Percentiles rank a stretch among this genome's conserved stretches.
Evolutionary conservation across 768 basidiomycete species (phyloP).

Genomic region (Pleurotus cornucopiae): DNA sequence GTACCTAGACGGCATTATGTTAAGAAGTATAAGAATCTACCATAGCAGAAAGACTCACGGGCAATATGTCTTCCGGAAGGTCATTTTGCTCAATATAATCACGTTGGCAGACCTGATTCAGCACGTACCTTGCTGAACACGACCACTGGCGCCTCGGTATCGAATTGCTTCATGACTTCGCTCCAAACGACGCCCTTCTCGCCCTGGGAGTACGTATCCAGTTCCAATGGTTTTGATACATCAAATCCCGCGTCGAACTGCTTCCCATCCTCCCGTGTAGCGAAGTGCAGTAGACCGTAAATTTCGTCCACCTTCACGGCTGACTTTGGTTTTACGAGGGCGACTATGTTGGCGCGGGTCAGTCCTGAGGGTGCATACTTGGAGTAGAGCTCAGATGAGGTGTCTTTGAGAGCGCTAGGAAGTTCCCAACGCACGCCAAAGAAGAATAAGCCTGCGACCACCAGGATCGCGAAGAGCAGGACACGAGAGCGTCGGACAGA

Average conservation of each 20-base stretch:
- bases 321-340: slow-evolving; percentile 28
- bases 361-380: slow-evolving; percentile 16
- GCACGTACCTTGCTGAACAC: slow-evolving; percentile 78
- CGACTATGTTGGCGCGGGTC: slow-evolving; percentile 35
- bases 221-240: slow-evolving; percentile 40
- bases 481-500: slow-evolving; percentile 43
- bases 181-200: slow-evolving; percentile 40
- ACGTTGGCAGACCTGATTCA: background rate
- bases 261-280: slow-evolving; percentile 44
- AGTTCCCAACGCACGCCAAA: slow-evolving; percentile 41
- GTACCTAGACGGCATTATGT: slow-evolving; percentile 34
- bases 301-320: slow-evolving; percentile 48
- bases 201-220: slow-evolving; percentile 52
- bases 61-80: slow-evolving; percentile 56
- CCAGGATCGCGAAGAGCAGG: slow-evolving; percentile 31
- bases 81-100: background rate
- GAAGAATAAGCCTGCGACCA: slow-evolving; percentile 34
- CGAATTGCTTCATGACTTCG: slow-evolving; percentile 35
- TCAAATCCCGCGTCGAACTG: slow-evolving; percentile 35
- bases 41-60: slow-evolving; percentile 42
- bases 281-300: slow-evolving; percentile 66
- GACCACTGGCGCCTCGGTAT: slow-evolving; percentile 56
- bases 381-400: slow-evolving; percentile 16
- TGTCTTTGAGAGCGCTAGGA: slow-evolving; percentile 29
- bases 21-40: background rate